Evolutionary conservation across 306 rosid genomes (phyloP).

Genomic region (Vigna nakashimae): DNA sequence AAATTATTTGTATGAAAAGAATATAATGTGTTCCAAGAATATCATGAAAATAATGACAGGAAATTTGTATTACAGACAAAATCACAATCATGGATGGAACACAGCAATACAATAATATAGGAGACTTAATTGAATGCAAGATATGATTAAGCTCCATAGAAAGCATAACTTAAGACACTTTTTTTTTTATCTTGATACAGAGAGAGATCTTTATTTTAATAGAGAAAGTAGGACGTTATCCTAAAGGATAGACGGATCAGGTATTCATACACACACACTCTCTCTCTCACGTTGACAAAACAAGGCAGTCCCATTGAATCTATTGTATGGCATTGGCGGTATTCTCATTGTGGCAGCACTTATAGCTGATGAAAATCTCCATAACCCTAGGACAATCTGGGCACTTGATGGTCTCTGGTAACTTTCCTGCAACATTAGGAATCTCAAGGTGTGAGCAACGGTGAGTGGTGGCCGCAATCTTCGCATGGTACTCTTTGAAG

Average conservation of each 20-base stretch:
- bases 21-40: too few relatives aligned
- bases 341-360: slow-evolving; percentile 48
- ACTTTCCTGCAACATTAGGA: slow-evolving; percentile 37
- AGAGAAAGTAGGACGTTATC: background rate
- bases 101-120: too few relatives aligned
- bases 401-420: slow-evolving; percentile 48
- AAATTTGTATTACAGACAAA: too few relatives aligned
- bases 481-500: slow-evolving; percentile 26
- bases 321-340: background rate
- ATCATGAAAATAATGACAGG: too few relatives aligned
- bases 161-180: background rate
- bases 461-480: slow-evolving; percentile 14
- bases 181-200: background rate
- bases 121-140: too few relatives aligned
- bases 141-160: background rate
- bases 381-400: slow-evolving; percentile 46
- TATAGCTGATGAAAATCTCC: slow-evolving; percentile 51
- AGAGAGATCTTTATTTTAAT: background rate
- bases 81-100: too few relatives aligned
- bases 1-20: too few relatives aligned
- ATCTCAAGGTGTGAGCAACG: slow-evolving; percentile 48
- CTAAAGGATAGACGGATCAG: background rate
- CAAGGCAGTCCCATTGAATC: background rate
- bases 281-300: background rate
- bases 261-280: background rate